Evolutionary conservation across 495 filamentous ascomycete species (phyloP), one percentile per base, ranked within the genome.

Genomic region (Aspergillus sclerotioniger): DNA sequence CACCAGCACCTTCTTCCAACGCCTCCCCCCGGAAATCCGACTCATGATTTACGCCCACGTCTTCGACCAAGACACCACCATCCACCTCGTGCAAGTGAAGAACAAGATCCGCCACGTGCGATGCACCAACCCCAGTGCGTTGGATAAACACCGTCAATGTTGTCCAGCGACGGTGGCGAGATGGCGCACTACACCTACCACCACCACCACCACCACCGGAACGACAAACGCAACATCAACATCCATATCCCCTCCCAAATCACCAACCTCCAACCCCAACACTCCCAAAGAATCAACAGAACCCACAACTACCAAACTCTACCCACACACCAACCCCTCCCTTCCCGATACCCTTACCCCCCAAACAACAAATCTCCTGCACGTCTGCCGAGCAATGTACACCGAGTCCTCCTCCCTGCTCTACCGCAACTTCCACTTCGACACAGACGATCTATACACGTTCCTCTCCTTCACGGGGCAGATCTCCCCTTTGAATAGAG

Each of bases 31-130:
- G 8, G 83, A 86, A 65, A 73, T 86, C 54, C 79, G 83, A 13
- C 66, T 81, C 25, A 75, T 82, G 53, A 84, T 85, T 37, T 85
- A 81, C 67, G 63, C 67, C 15, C 78, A 82, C 53, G 76, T 82
- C 61, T 77, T 83, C 55, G 72, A 72, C 60, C 8, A 8, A 45
- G 67, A 76, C 48, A 66, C 72, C 13, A 72, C 67, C 47, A 60
- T 78, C 9, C 75, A 76, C 54, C 67, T 76, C 29, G 75, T 78
- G 48, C 70, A 73, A 41, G 46, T 78, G 33, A 75, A 74, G 53
- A 62, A 72, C 47, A 74, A 76, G 53, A 69, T 78, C 58, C 68
- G 70, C 10, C 75, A 78, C 51, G 71, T 78, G 6, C 67, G 71
- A 45, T 78, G 75, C 61, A 10, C 20, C 1, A 20, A 66, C 3